Base-by-base conservation (phyloP, 352 stramenopile genomes). In the Pythium chondricola region DNA sequence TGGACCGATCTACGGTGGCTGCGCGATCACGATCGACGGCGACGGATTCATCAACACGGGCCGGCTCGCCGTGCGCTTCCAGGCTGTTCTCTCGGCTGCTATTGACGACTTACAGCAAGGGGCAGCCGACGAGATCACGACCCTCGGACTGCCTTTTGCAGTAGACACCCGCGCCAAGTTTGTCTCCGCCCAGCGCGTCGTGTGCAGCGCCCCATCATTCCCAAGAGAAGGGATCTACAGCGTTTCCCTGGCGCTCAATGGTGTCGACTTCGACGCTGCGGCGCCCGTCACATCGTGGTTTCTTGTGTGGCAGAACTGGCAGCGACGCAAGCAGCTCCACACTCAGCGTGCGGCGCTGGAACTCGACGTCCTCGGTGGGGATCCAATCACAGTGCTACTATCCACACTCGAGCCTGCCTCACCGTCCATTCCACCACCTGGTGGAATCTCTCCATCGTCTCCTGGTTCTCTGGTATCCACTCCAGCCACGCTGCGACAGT, bases 221-320 rank as follows among this genome's bases (percentile, higher is more conserved):
- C 67, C 74, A 0, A 64, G 71, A 10, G 75, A 90, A 36, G 79
- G 79, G 6, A 61, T 90, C 14, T 90, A 83, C 50, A 72, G 63
- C 17, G 72, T 93, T 1, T 52, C 75, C 0, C 61, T 90, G 24
- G 67, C 74, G 6, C 53, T 90, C 0, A 90, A 93, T 24, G 69
- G 73, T 18, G 56, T 82, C 20, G 74, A 86, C 24, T 90, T 89
- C 56, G 81, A 68, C 48, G 40, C 53, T 2, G 56, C 77, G 5
- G 80, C 67, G 41, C 66, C 73, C 4, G 33, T 38, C 37, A 50
- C 60, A 7, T 72, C 76, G 14, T 91, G 73, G 77, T 88, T 87
- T 43, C 52, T 89, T 25, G 64, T 68, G n/a, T 93, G 82, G 82
- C 74, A 86, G 22, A 93, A 88, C 52, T 93, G 82, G 82, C 79